These are phyloP conservation scores for Metarhizium guizhouense DNA, from an alignment of 2,329 filamentous ascomycete genomes.

Conservation along the genomic window DNA sequence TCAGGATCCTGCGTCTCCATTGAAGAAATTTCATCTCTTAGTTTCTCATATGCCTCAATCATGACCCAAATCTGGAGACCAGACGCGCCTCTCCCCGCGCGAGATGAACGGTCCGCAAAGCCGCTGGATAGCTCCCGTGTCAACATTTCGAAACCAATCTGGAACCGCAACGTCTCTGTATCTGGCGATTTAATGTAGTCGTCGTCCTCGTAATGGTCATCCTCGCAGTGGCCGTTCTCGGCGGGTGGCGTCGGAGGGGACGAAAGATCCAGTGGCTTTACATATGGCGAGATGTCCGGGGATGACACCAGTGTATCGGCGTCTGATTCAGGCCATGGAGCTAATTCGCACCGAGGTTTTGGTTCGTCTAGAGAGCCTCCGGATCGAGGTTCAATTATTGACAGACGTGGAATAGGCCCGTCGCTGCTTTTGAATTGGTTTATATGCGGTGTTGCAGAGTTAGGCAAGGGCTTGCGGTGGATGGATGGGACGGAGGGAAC, in stretches of 20 bases:
- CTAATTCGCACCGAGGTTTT: background rate
- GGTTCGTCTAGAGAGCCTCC: conserved; percentile 1
- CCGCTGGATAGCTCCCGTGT: conserved; percentile 39
- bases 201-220: conserved; percentile 1
- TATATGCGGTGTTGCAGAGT: background rate
- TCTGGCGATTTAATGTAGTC: conserved; percentile 8
- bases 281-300: conserved; percentile 37
- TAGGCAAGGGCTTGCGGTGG: conserved; percentile 9
- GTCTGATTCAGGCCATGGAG: conserved; percentile 29
- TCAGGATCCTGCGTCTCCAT: conserved; percentile 25
- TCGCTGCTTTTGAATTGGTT: background rate
- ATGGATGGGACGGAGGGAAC: conserved; percentile 17
- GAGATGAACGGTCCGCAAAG: conserved; percentile 18
- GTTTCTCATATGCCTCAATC: conserved; percentile 49
- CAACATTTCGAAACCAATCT: conserved; percentile 42
- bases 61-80: conserved; percentile 46
- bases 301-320: conserved; percentile 37
- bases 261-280: conserved; percentile 37
- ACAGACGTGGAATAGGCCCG: conserved; percentile 1
- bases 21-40: conserved; percentile 35
- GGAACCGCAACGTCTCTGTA: conserved; percentile 32
- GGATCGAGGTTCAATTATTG: background rate
- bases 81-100: conserved; percentile 24
- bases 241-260: conserved; percentile 28
- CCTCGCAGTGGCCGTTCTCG: conserved; percentile 6